Evolutionary conservation across 345 rosid species (phyloP), one percentile per base, ranked within the genome.

Genomic region (Lagerstroemia speciosa): DNA sequence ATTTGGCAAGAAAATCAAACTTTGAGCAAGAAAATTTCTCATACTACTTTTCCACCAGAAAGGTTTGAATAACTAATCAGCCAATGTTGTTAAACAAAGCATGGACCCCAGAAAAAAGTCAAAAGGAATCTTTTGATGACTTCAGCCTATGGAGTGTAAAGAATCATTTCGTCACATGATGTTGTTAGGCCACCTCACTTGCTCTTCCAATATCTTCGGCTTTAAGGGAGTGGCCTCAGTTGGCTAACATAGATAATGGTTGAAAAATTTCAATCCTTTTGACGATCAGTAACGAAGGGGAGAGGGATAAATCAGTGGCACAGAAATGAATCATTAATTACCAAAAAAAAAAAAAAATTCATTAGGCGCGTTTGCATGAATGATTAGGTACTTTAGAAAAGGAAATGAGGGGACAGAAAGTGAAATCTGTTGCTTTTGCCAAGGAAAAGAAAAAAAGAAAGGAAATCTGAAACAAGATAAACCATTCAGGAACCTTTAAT

Each of bases 111-210:
- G 3, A n/a, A 27, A 53, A 53, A 53, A 8, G n/a, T 14, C 33
- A 58, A 14, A 15, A 58, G 63, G 29, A 30, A 11, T 5, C 14
- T 6, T 29, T 58, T 15, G 63, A 58, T 58, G 34, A 58, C 63
- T 29, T 58, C 20, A 30, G 1, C 29, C 63, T n/a, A 7, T 53
- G 10, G 27, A 0, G 60, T 27, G 27, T 58, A 9, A 12, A 27
- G 17, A 30, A 58, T 58, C 33, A 58, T 58, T 27, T 30, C 20
- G 15, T 58, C 63, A 58, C 63, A 58, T 58, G 61, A 58, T 58
- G 61, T 8, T 58, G 63, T 58, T 58, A 30, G 34, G 63, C 34
- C 60, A n/a, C 29, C 24, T 53, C 60, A n/a, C 29, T 53, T 8
- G 29, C 60, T 24, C 34, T 29, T 14, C 61, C 61, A 55, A 55